phyloP scores from a whole-genome alignment of 768 basidiomycete genomes.

The Suillus sp. region DNA sequence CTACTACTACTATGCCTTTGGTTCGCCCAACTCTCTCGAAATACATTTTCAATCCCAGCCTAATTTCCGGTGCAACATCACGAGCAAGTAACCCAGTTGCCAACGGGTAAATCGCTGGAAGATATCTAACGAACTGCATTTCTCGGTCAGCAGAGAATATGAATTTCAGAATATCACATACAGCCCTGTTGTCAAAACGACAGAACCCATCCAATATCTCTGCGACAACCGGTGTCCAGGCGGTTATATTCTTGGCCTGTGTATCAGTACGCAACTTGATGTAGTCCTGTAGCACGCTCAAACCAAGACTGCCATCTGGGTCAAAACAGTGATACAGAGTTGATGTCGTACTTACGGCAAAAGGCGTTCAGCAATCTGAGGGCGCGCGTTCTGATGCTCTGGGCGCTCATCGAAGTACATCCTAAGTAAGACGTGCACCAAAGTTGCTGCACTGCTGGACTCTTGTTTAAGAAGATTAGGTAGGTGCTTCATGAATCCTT shows the following conservation, averaged over 20 bases:
- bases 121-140: slow-evolving; percentile 79
- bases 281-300: slow-evolving; percentile 89
- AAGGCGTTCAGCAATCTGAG: slow-evolving; percentile 74
- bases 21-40: slow-evolving; percentile 77
- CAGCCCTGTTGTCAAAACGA: slow-evolving; percentile 87
- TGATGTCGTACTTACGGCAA: slow-evolving; percentile 57
- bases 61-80: slow-evolving; percentile 82
- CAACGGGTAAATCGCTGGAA: slow-evolving; percentile 89
- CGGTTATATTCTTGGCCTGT: slow-evolving; percentile 91
- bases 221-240: slow-evolving; percentile 99
- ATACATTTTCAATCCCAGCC: slow-evolving; percentile 76
- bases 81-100: slow-evolving; percentile 82
- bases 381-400: slow-evolving; percentile 82
- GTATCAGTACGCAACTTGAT: slow-evolving; percentile 86
- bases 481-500: slow-evolving; percentile 99
- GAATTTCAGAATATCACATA: slow-evolving; percentile 45
- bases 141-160: slow-evolving; percentile 12
- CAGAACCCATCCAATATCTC: slow-evolving; percentile 92
- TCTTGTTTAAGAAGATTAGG: slow-evolving; percentile 98
- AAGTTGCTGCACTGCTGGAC: slow-evolving; percentile 92
- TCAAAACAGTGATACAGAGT: slow-evolving; percentile 6
- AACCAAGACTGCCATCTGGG: slow-evolving; percentile 61
- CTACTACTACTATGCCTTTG: slow-evolving; percentile 75
- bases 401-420: slow-evolving; percentile 94
- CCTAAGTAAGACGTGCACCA: slow-evolving; percentile 86